Percentiles rank a stretch among this genome's conserved stretches.
Conservation (phyloP, 352 stramenopile genomes). For the Phytophthora europaea region DNA sequence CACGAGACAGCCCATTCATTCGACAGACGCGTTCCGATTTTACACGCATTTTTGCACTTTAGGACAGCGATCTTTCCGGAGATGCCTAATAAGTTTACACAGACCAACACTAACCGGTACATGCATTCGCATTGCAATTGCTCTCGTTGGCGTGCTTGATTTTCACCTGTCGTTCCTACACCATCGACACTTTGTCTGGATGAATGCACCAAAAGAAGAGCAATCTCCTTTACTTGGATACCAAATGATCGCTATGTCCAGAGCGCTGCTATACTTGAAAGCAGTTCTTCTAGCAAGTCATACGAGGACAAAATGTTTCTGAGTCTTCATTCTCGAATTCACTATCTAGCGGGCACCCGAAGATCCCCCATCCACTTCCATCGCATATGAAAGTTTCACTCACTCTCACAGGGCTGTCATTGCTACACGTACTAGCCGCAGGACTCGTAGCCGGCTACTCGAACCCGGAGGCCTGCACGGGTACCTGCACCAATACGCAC, state of each 20-base stretch:
- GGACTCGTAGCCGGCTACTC: constrained; percentile 26
- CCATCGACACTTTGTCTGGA: constrained; percentile 1
- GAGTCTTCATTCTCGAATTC: constrained; percentile 16
- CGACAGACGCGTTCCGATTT: neutral
- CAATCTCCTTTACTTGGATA: constrained; percentile 24
- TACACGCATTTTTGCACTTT: no score
- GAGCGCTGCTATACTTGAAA: neutral
- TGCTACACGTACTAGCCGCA: constrained; percentile 18
- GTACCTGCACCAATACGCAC: constrained; percentile 52
- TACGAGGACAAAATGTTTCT: neutral
- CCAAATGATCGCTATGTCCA: constrained; percentile 5
- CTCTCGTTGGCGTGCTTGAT: neutral
- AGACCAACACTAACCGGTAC: no score
- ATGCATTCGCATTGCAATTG: no score
- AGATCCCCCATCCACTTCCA: neutral
- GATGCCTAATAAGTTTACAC: neutral
- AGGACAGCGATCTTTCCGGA: neutral
- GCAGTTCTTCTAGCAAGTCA: neutral
- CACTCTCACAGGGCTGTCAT: constrained; percentile 2
- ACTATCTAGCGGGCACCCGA: constrained; percentile 3
- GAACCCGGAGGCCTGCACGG: constrained; percentile 33
- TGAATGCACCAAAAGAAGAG: neutral
- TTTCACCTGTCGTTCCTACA: constrained; percentile 9
- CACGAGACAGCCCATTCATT: constrained; percentile 4
- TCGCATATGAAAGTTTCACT: constrained; percentile 17